These are phyloP conservation scores for Kwoniella botswanensis DNA, from an alignment of 768 basidiomycete genomes.

Conservation along the genomic window DNA sequence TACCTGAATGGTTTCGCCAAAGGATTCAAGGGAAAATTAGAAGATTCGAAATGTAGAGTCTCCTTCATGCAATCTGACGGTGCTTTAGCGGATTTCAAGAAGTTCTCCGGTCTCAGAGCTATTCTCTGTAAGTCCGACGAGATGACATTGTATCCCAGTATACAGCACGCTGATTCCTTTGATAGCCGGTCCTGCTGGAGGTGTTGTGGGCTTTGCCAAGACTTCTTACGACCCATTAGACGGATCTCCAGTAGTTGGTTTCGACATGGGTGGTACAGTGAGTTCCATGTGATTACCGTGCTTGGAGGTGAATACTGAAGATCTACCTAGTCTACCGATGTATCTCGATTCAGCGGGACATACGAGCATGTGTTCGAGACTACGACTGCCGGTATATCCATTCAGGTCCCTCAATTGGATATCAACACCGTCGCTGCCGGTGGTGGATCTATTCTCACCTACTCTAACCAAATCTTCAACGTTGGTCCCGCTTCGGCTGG, in stretches of 20 bases:
- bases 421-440: constrained; percentile 66
- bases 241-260: constrained; percentile 83
- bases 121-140: constrained; percentile 18
- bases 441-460: constrained; percentile 86
- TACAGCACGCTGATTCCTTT: constrained; percentile 59
- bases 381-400: constrained; percentile 40
- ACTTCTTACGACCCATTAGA: constrained; percentile 81
- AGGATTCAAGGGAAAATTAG: constrained; percentile 38
- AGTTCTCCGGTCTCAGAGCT: constrained; percentile 91
- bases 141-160: neutral
- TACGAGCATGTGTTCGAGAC: constrained; percentile 75
- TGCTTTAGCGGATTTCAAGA: constrained; percentile 59
- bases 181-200: constrained; percentile 83
- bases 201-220: constrained; percentile 91
- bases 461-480: constrained; percentile 85
- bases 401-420: constrained; percentile 50
- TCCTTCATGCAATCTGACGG: constrained; percentile 90
- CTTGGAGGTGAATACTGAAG: neutral
- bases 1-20: constrained; percentile 48
- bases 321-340: constrained; percentile 60
- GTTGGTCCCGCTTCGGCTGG: constrained; percentile 95
- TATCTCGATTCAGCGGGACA: constrained; percentile 86
- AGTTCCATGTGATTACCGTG: neutral
- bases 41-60: constrained; percentile 26
- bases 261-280: constrained; percentile 68